Conservation (phyloP, 257 asterid genomes). For the Euphrasia confusa region DNA sequence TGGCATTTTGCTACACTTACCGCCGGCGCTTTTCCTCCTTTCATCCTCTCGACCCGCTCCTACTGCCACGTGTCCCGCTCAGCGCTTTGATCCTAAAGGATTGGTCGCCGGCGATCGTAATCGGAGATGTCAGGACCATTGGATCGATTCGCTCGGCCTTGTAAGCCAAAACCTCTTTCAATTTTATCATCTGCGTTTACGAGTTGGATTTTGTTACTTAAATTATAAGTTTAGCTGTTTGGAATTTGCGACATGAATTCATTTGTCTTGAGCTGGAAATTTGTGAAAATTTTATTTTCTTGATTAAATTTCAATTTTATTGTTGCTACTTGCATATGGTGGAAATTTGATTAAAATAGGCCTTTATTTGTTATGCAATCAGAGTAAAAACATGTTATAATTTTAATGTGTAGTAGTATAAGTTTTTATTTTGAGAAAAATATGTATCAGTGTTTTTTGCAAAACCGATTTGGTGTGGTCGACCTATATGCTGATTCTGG, state of each 20-base stretch:
- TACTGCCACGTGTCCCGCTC: background rate
- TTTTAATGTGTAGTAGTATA: too few relatives aligned
- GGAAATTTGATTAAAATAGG: too few relatives aligned
- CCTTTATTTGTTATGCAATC: too few relatives aligned
- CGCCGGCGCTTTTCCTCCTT: background rate
- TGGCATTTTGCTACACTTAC: background rate
- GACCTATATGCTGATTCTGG: too few relatives aligned
- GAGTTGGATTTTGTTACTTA: slow-evolving; percentile 6
- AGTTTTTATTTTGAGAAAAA: too few relatives aligned
- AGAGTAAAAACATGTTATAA: too few relatives aligned
- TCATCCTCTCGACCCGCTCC: background rate
- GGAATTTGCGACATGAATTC: background rate
- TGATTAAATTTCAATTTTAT: too few relatives aligned
- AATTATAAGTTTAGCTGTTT: too few relatives aligned
- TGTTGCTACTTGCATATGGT: too few relatives aligned
- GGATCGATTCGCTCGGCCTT: slow-evolving; percentile 88
- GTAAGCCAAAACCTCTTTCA: slow-evolving; percentile 38
- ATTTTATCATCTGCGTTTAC: background rate
- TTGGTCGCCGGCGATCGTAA: slow-evolving; percentile 21
- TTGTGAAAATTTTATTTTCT: too few relatives aligned
- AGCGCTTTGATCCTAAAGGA: background rate
- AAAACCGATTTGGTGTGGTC: too few relatives aligned
- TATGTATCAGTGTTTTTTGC: too few relatives aligned
- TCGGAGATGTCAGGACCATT: slow-evolving; percentile 79
- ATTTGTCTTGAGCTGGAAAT: background rate